These are phyloP conservation scores for Saccharomycopsis selenospora DNA, from an alignment of 805 yeast genomes.

Conservation along the genomic window DNA sequence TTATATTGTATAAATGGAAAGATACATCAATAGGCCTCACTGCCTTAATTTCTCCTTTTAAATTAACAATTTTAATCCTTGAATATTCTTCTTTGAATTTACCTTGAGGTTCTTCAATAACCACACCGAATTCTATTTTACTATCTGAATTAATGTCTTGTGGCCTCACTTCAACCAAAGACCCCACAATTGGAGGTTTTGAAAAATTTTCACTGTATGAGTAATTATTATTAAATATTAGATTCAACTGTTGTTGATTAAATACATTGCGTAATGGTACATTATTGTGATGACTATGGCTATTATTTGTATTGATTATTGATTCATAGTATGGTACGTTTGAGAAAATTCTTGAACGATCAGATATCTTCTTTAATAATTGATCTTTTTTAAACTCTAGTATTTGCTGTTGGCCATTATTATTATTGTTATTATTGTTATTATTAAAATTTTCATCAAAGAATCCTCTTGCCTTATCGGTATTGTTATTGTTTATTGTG, in stretches of 20 bases:
- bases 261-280: not conserved
- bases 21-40: conserved; percentile 30
- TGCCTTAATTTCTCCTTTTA: conserved; percentile 28
- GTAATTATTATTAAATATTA: not conserved
- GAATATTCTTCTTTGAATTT: conserved; percentile 28
- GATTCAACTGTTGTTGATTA: not conserved
- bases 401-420: not conserved
- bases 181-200: conserved; percentile 27
- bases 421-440: not conserved
- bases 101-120: conserved; percentile 29
- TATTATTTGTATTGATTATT: not conserved
- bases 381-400: not conserved
- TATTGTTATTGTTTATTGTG: not conserved
- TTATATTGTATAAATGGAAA: conserved; percentile 28
- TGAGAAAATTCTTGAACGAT: not conserved
- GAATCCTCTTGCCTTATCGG: not conserved
- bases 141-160: conserved; percentile 12
- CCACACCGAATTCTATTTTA: conserved; percentile 31
- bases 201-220: not conserved
- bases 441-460: not conserved
- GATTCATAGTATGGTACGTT: not conserved
- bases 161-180: conserved; percentile 33
- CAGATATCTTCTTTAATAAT: not conserved
- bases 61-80: conserved; percentile 27
- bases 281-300: not conserved